Conservation (phyloP, 345 rosid species). For the Salix udensis region DNA sequence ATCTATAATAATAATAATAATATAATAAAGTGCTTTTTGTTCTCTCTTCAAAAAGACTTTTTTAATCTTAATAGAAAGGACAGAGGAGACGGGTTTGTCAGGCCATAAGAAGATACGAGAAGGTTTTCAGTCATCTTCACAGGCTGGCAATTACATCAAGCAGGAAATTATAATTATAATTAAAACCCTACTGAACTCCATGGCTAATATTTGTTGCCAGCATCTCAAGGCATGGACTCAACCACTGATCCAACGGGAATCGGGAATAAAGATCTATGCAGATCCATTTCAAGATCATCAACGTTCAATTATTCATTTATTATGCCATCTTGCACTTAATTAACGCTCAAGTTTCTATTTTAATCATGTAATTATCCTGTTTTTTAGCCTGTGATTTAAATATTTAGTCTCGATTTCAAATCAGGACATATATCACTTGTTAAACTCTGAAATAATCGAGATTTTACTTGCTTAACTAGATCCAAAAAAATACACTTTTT, state of each 20-base stretch:
- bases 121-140: background rate
- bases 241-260: background rate
- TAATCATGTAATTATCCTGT: background rate
- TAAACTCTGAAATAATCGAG: accelerated
- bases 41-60: background rate
- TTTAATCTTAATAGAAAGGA: background rate
- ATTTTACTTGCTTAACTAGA: no score
- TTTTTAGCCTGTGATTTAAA: no score
- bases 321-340: background rate
- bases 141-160: background rate
- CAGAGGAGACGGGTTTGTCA: background rate
- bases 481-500: accelerated
- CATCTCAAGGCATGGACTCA: background rate
- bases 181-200: background rate
- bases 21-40: background rate
- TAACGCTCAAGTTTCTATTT: background rate
- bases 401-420: accelerated
- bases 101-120: background rate
- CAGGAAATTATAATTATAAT: background rate
- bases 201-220: background rate
- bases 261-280: background rate
- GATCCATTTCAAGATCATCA: background rate
- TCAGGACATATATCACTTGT: no score
- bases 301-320: background rate
- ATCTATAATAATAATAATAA: no score